Conservation (phyloP, 176 grass and related monocot species). For the Eragrostis nindensis region DNA sequence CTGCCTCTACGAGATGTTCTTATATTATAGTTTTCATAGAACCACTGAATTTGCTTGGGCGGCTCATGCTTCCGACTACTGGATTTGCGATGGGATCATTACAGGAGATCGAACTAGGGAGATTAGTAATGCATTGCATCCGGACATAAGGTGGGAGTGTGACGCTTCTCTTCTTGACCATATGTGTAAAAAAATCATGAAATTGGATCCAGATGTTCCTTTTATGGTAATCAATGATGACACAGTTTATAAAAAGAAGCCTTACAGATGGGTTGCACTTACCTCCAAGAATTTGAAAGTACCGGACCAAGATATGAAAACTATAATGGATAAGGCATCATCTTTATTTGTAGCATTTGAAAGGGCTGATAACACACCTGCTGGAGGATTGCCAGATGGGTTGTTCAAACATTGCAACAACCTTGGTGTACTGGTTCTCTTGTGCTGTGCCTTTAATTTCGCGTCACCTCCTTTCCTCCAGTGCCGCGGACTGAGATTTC, state of each 20-base stretch:
- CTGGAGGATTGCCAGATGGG: not conserved
- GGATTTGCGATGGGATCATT: conserved; percentile 28
- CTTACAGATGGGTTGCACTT: conserved; percentile 13
- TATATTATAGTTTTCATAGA: not conserved
- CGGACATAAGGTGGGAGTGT: not conserved
- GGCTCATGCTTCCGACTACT: not conserved
- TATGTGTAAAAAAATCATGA: no score
- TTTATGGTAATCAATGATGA: not conserved
- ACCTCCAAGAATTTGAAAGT: not conserved
- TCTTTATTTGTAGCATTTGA: not conserved
- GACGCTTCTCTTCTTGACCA: not conserved
- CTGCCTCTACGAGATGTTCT: not conserved
- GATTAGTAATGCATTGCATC: not conserved
- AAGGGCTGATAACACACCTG: not conserved
- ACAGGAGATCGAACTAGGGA: not conserved
- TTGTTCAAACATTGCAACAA: not conserved
- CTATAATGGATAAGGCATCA: not conserved
- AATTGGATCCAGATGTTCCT: not conserved
- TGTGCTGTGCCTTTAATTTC: not conserved
- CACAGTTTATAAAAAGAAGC: not conserved
- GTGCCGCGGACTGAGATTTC: not conserved
- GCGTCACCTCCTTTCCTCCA: conserved; percentile 4
- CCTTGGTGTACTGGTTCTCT: not conserved
- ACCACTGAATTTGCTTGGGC: not conserved
- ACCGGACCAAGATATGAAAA: not conserved